Evolutionary conservation across 169 alveolate species (phyloP), one percentile per base, ranked within the genome.

Genomic region (Eimeria acervulina): DNA sequence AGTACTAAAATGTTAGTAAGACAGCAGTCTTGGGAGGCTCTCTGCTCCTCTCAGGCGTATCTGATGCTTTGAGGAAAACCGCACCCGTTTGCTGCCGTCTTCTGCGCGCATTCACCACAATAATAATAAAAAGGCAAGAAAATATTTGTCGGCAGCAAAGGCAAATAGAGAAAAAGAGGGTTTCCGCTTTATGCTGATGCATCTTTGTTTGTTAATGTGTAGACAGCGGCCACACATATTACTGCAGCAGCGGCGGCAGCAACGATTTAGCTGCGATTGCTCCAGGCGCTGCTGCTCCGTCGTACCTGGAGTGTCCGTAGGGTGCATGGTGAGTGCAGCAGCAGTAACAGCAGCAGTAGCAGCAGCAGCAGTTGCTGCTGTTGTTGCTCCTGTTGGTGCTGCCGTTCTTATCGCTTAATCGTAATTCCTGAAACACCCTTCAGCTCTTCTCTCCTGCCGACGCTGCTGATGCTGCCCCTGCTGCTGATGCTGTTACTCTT

Each of bases 51-150:
- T 1, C 68, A 21, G 0, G 68, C 26, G 68, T 21, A 59, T 47
- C 47, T 15, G 40, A 72, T 10, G 74, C 76, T 59, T 13, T 28
- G 23, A 33, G 33, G 55, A 28, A 44, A 33, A 31, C 33, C 70
- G 38, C 38, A 72, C 95, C 61, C 70, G 63, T 66, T 42, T 61
- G 66, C 87, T 80, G 83, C 33, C 68, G 47, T 28, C 85, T 23
- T 66, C 95, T 72, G 81, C 31, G 70, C 70, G 10, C 23, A 42
- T 66, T 47, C 66, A 66, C 74, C 47, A 40, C 36, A 42, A 40
- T 8, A 12, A 74, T 38, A 42, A 0, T 40, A 40, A 40, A 8
- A 40, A 36, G 8, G 10, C 12, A 8, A 40, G n/a, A 12, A 68
- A 68, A 12, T 12, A 31, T 5, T 31, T 12, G 26, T 31, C 28